Base-by-base conservation (phyloP, 257 asterid species). In the Striga asiatica region DNA sequence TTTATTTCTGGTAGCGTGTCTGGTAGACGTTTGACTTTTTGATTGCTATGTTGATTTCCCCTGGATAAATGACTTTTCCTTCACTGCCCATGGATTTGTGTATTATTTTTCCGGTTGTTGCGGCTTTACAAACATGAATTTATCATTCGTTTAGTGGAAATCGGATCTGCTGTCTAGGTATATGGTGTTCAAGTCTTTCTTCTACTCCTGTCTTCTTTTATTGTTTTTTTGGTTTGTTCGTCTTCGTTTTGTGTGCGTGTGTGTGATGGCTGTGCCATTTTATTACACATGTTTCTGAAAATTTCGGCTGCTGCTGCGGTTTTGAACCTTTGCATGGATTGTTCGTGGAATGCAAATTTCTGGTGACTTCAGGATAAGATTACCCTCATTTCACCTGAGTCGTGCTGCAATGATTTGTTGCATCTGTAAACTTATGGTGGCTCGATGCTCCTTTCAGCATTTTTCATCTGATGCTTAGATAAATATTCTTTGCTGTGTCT, bases 21-120 rank as follows among this genome's bases (percentile, higher is more conserved):
- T 58, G 71, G 35, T 53, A 60, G 39, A 54, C 8, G 53, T 60
- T 70, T 69, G 65, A 66, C 66, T 59, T 54, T 51, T 41, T 61
- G 52, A 64, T 53, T 56, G 52, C 60, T 27, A 56, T 59, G 46
- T 17, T 39, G 20, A 20, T 48, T 63, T 50, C 12, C 64, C 62
- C 41, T 35, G 43, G 54, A 10, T 34, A 13, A 41, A 18, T 31
- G 65, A 29, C 56, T 29, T 60, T 20, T 43, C 19, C 20, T 43
- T 24, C 28, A n/a, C 11, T 9, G 71, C 35, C 62, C 62, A 27
- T 58, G 52, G 34, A 67, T 46, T 35, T 63, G 28, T 56, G 50
- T 39, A 52, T 4, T 14, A 18, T 8, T n/a, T 27, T 41, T 25
- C n/a, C 9, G 18, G 22, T 43, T 37, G 68, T 42, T 67, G 61